A percentile compares a stretch with the other conserved stretches of the same genome.
Conservation (phyloP, 2,329 filamentous ascomycete genomes). For the Parastagonospora nodorum region DNA sequence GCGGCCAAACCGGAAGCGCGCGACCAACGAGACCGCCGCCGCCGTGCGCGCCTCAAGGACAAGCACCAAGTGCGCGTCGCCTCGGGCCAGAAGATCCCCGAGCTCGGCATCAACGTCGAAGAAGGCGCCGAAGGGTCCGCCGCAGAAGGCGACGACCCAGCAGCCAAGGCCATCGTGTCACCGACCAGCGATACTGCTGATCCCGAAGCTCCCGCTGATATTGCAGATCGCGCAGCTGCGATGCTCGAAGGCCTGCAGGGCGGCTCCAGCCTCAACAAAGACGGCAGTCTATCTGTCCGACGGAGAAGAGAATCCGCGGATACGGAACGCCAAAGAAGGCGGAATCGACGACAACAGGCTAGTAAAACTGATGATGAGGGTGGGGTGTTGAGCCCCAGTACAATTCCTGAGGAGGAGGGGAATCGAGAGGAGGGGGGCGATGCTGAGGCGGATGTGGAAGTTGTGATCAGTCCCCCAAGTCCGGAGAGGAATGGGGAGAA, state of each 20-base stretch:
- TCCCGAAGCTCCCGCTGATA: constrained; percentile 58
- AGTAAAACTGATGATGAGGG: constrained; percentile 38
- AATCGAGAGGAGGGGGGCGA: constrained; percentile 10
- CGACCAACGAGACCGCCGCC: constrained; percentile 86
- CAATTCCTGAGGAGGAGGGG: constrained; percentile 38
- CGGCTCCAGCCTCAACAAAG: constrained; percentile 58
- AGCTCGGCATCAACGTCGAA: constrained; percentile 62
- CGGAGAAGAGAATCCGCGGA: constrained; percentile 76
- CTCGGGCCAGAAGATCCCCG: constrained; percentile 86
- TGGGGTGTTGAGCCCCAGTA: constrained; percentile 35
- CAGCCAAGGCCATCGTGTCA: constrained; percentile 59
- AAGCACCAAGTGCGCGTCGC: constrained; percentile 87
- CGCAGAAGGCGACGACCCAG: constrained; percentile 47
- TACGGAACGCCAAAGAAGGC: constrained; percentile 73
- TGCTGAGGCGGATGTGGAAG: constrained; percentile 14
- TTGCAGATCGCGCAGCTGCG: constrained; percentile 82
- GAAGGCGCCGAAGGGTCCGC: constrained; percentile 47
- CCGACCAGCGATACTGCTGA: constrained; percentile 49
- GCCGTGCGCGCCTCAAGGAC: constrained; percentile 87
- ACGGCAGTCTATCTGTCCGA: constrained; percentile 58
- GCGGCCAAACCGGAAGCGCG: constrained; percentile 88
- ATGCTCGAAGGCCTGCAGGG: constrained; percentile 82
- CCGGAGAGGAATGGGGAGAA: constrained; percentile 32
- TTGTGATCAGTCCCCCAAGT: constrained; percentile 44
- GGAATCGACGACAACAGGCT: constrained; percentile 58